phyloP scores from a whole-genome alignment of 1,284 basidiomycete genomes.

The Ustilago trichophora region DNA sequence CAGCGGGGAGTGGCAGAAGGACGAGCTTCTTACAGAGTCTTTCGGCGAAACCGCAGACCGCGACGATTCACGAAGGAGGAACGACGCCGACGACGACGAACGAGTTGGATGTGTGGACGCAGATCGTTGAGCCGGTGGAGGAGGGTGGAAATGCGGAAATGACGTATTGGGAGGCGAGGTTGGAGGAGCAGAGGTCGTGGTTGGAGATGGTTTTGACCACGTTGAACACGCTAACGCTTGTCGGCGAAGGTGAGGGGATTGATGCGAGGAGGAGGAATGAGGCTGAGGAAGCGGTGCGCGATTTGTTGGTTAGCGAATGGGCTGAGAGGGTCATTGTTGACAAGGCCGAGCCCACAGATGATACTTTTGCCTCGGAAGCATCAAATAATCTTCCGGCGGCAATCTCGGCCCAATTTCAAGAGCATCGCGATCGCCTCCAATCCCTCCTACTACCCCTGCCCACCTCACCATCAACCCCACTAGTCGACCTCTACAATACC shows the following conservation, averaged over 20 bases:
- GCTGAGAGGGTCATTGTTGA: conserved; percentile 16
- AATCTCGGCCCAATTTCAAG: conserved; percentile 76
- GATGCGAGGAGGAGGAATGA: conserved; percentile 22
- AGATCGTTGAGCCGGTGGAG: conserved; percentile 76
- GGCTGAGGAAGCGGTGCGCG: conserved; percentile 45
- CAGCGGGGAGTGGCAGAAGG: conserved; percentile 1
- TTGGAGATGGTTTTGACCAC: conserved; percentile 38
- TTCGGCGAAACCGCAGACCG: neutral
- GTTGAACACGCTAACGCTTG: conserved; percentile 16
- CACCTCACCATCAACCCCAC: neutral
- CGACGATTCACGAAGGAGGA: conserved; percentile 2
- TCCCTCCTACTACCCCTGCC: conserved; percentile 68
- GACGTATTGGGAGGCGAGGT: conserved; percentile 34
- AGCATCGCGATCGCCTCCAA: conserved; percentile 66
- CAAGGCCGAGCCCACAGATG: neutral
- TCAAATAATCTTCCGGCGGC: conserved; percentile 4
- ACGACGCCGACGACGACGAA: too few species aligned
- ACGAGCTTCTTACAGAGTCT: conserved; percentile 27
- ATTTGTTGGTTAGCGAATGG: conserved; percentile 34
- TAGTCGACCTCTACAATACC: conserved; percentile 81
- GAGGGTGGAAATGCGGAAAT: conserved; percentile 71
- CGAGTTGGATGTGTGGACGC: conserved; percentile 41
- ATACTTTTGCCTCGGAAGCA: neutral
- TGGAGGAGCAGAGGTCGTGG: conserved; percentile 42
- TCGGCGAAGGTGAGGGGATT: neutral